Base-by-base conservation (phyloP, 495 filamentous ascomycete species). In the Aspergillus haitiensis region DNA sequence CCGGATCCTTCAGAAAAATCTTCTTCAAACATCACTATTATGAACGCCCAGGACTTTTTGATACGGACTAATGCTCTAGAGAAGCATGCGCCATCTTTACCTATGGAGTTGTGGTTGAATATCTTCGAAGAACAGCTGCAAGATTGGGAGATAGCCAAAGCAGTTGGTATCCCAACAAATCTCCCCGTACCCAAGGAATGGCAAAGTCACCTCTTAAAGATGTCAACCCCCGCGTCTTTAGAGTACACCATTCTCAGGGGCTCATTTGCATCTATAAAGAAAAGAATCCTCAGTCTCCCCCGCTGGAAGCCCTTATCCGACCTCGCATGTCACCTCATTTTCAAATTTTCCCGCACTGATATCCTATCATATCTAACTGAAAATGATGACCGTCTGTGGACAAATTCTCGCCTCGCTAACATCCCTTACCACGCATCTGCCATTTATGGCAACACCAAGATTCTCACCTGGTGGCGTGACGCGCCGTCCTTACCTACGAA, bases 121-220 rank as follows among this genome's bases (percentile, higher is more conserved):
- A 88, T 97, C 27, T 86, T 97, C 44, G 88, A 94, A 63, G 85
- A 87, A 62, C 74, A 79, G 27, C 80, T 91, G 13, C 84, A 84
- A 13, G 93, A 97, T 68, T 97, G 93, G 93, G 93, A 97, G 72
- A 79, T 92, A 3, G 88, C 93, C 13, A 87, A 82, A 51, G 86
- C 89, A 2, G 80, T 97, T 11, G 86, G 90, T 53, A 79, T 97
- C 44, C 90, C 87, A 63, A 89, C 90, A 5, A 91, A 80, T 46
- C 75, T 97, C 7, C 80, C 84, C 13, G 84, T 86, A 34, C 92
- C 93, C 2, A 66, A 76, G 13, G 86, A 90, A 67, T 97, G 93
- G 93, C 84, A 84, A 59, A 73, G 67, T 40, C 75, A 81, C 47
- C 65, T 76, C 13, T 55, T 78, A 34, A 76, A 78, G 58, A 80